A percentile compares a stretch with the other conserved stretches of the same genome.
Conservation (phyloP, 306 rosid species). For the Prunus padus region DNA sequence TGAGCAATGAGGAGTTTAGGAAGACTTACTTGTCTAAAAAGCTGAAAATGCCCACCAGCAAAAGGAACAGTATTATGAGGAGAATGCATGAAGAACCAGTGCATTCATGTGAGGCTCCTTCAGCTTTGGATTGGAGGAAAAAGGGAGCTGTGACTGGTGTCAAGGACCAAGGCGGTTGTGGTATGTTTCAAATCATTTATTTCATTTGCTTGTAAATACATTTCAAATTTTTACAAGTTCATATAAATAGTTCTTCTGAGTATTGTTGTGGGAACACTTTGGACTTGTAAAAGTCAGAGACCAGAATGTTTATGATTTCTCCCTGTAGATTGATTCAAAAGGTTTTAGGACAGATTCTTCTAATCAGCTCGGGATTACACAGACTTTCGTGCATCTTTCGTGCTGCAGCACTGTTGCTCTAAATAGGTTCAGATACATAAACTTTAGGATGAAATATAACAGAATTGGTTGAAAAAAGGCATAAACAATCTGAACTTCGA, state of each 20-base stretch:
- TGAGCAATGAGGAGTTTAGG: conserved; percentile 77
- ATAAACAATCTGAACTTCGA: neutral
- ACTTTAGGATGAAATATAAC: neutral
- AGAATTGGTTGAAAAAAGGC: neutral
- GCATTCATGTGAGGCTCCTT: conserved; percentile 52
- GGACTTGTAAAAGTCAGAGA: neutral
- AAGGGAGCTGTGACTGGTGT: conserved; percentile 55
- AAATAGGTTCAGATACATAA: neutral
- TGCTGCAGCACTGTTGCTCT: neutral
- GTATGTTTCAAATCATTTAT: conserved; percentile 34
- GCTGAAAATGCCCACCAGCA: conserved; percentile 48
- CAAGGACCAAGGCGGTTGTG: conserved; percentile 64
- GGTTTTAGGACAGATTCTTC: neutral
- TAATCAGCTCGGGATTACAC: neutral
- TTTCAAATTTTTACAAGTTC: neutral
- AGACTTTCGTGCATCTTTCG: neutral
- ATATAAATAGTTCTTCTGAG: neutral
- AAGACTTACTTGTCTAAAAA: conserved; percentile 35
- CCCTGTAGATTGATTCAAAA: neutral
- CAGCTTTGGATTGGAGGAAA: conserved; percentile 75
- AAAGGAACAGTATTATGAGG: conserved; percentile 20
- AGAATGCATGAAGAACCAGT: conserved; percentile 23
- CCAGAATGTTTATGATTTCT: neutral
- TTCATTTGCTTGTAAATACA: neutral
- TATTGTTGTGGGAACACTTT: neutral